phyloP scores from a whole-genome alignment of 257 asterid genomes.

The Solanum tarapatanum region DNA sequence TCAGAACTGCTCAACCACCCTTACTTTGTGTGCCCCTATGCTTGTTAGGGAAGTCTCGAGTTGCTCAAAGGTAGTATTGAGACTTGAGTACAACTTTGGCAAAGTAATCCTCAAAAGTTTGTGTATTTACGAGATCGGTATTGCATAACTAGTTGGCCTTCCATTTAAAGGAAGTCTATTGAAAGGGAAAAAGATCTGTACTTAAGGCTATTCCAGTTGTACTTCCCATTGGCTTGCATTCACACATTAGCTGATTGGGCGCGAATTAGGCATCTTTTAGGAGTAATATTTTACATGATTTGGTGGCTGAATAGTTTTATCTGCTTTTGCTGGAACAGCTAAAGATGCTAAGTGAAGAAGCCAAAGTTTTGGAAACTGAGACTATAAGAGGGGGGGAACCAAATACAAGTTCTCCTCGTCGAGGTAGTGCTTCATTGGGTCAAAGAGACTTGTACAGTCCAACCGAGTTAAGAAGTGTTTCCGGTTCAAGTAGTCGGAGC shows the following conservation, averaged over 20 bases:
- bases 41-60: not conserved
- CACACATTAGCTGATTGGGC: not conserved
- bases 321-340: slow-evolving; percentile 37
- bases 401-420: slow-evolving; percentile 42
- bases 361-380: slow-evolving; percentile 46
- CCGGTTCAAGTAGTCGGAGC: slow-evolving; percentile 36
- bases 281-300: not conserved
- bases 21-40: not conserved
- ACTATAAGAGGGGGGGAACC: slow-evolving; percentile 25
- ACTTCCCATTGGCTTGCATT: not conserved
- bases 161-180: not conserved
- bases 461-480: slow-evolving; percentile 21
- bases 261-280: not conserved
- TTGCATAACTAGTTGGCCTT: not conserved
- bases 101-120: not conserved
- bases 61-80: not conserved
- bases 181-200: not conserved
- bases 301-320: not conserved
- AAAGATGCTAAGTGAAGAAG: slow-evolving; percentile 66
- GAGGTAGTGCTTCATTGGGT: slow-evolving; percentile 35
- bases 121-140: not conserved
- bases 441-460: slow-evolving; percentile 57
- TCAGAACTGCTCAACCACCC: not conserved
- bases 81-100: not conserved
- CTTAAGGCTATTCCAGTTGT: not conserved